Base-by-base conservation (phyloP, 805 yeast genomes). In the Candida chauliodis region DNA sequence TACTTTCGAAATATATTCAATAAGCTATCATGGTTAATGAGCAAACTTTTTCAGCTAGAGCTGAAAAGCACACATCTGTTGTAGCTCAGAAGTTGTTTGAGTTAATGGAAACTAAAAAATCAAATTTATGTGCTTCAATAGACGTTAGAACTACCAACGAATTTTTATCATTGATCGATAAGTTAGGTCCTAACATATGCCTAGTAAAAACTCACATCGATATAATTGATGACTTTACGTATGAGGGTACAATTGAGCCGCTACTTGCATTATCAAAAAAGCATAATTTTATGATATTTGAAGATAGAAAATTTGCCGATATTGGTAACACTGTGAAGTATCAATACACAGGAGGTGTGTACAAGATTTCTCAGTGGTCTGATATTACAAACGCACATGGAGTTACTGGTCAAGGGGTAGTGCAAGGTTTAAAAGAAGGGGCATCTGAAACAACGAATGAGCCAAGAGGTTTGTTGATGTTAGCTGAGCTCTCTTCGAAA, bases 361-460 rank as follows among this genome's bases (percentile, higher is more conserved):
- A 79, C 68, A 80, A 78, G 55, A 91, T 91, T 44, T 93, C 95
- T 10, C 67, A 80, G 52, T 93, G 99, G 99, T 80, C 98, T 0
- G 96, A 93, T 55, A 89, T 93, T 49, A 91, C 98, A 24, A 93
- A 93, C 60, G 98, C 98, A 0, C 99, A 93, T 54, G 95, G 97
- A 42, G 90, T 93, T 22, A 91, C 98, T 2, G 99, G 99, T 16
- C 80, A 83, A 0, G 97, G 98, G 9, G 85, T 93, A 39, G 95
- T 93, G 5, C 70, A 77, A 30, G 99, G 99, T 0, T 73, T 93
- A 50, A 84, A 82, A 49, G 84, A 81, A 51, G 96, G 93, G 2
- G 81, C 81, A 1, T 78, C 78, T 47, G 82, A 83, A 43, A 75
- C 87, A 8, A 76, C 83, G 3, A 43, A 51, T 18, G 93, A 88